Base-by-base conservation (phyloP, 352 stramenopile species). In the Phytophthora pinifolia region DNA sequence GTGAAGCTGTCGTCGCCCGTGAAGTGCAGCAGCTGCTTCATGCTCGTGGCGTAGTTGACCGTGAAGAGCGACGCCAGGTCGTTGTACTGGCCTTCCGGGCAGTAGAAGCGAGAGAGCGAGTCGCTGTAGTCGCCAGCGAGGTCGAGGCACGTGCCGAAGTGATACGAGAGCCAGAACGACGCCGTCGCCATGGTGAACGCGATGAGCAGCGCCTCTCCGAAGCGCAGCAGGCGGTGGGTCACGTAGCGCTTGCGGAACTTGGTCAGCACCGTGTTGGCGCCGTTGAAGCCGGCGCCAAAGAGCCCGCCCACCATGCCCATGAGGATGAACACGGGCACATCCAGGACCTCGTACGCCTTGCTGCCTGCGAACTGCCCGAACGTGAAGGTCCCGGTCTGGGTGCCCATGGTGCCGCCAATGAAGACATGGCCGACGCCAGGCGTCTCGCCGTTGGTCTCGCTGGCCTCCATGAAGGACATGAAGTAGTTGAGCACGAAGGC, bases 11-110 rank as follows among this genome's bases (percentile, higher is more conserved):
- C 66, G 37, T 86, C 73, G 29, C 80, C 78, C 3, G 78, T 92
- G 59, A 98, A 99, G 67, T 99, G 97, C 55, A 99, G 97, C 20
- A 99, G 70, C 68, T 98, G 92, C 57, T 97, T 97, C 75, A 97
- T 96, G 35, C 86, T 97, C 7, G 89, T 97, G 58, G 98, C 94
- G 50, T 96, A 95, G 18, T 98, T 93, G 7, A 96, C 92, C 9
- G 98, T 97, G 50, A 98, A 98, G 2, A 99, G 79, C 53, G 89
- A 98, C 9, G 96, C 97, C 33, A 99, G 80, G 71, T 98, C 94
- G 60, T 99, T 99, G 79, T 98, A 99, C 46, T 99, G 74, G 39
- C 93, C 96, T 5, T 96, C 83, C 1, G 88, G 83, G 60, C 97
- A 99, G 61, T 97, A 96, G 54, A 99, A 97, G 22, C 74, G 86